Base-by-base conservation (phyloP, 2,329 filamentous ascomycete genomes). In the Verticillium zaregamsianum region DNA sequence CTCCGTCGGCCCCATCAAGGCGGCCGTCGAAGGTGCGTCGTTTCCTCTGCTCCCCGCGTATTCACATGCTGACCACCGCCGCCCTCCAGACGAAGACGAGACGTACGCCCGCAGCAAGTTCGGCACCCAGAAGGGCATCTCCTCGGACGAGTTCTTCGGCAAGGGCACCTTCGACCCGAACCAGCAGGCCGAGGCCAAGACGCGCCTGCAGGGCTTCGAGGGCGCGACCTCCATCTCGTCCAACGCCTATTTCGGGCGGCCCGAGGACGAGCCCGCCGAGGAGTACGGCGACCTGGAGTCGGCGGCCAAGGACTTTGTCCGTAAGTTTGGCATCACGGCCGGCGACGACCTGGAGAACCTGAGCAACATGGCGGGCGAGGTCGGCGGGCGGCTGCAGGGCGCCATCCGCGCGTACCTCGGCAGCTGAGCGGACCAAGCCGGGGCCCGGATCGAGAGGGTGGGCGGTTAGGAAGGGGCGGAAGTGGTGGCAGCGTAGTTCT, bases 131-230 rank as follows among this genome's bases (percentile, higher is more conserved):
- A 98, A 98, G 82, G 91, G 91, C 68, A 99, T 99, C 68, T 97
- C 93, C 0, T 97, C 93, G 0, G 95, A 99, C 74, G 95, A 99
- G 74, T 99, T 96, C 83, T 99, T 99, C 73, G 93, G 94, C 70
- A 94, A 95, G 74, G 92, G 93, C 59, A 80, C 85, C 61, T 98
- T 89, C 76, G 93, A 99, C 73, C 88, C 93, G 40, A 83, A 82
- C 61, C 86, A 90, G 9, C 90, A 95, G 72, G 82, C 87, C 59
- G 94, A 97, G 79, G 94, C 95, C 69, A 96, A 96, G 80, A 82
- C 84, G 28, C 87, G 95, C 49, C 85, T 99, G 60, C 89, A 92
- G 79, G 91, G 93, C 56, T 99, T 99, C 72, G 94, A 98, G 77
- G 93, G 95, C 55, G 93, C 95, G 12, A 89, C 88, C 1, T 81